phyloP scores from a whole-genome alignment of 306 rosid species.

The Urtica urens region DNA sequence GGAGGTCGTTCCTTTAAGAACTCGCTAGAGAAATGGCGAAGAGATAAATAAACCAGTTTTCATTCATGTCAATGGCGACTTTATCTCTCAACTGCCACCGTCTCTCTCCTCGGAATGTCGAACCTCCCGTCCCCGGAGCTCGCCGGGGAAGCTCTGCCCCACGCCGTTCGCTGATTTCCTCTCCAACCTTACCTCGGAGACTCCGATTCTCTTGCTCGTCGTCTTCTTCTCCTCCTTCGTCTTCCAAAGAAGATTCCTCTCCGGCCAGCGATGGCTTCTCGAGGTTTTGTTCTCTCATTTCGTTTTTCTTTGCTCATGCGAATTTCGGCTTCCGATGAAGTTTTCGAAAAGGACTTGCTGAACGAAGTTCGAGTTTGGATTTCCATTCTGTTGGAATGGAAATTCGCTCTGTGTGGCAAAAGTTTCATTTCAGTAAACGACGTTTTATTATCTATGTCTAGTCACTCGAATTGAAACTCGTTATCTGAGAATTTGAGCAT shows the following conservation, averaged over 20 bases:
- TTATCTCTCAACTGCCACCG: constrained; percentile 31
- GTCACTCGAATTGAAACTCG: not conserved
- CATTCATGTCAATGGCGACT: constrained; percentile 44
- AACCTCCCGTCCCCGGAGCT: constrained; percentile 9
- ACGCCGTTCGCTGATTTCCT: constrained; percentile 15
- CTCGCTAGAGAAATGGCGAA: too few species aligned
- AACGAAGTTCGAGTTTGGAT: not conserved
- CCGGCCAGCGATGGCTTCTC: constrained; percentile 35
- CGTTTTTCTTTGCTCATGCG: not conserved
- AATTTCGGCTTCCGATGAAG: not conserved
- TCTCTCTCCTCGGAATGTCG: constrained; percentile 21
- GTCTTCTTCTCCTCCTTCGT: too few species aligned
- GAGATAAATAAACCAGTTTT: too few species aligned
- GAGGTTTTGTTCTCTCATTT: constrained; percentile 24
- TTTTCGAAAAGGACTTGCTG: not conserved
- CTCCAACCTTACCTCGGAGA: constrained; percentile 20
- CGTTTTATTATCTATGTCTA: not conserved
- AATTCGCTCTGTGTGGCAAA: not conserved
- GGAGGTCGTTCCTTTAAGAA: too few species aligned
- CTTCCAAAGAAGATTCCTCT: constrained; percentile 34
- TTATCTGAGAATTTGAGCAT: not conserved
- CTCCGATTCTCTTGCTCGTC: constrained; percentile 34
- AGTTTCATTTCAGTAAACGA: not conserved
- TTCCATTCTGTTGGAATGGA: not conserved
- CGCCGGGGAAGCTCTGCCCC: constrained; percentile 17